A percentile compares a stretch with the other conserved stretches of the same genome.
phyloP scores from a whole-genome alignment of 176 grass and related monocot species.

The Triticum dicoccoides region DNA sequence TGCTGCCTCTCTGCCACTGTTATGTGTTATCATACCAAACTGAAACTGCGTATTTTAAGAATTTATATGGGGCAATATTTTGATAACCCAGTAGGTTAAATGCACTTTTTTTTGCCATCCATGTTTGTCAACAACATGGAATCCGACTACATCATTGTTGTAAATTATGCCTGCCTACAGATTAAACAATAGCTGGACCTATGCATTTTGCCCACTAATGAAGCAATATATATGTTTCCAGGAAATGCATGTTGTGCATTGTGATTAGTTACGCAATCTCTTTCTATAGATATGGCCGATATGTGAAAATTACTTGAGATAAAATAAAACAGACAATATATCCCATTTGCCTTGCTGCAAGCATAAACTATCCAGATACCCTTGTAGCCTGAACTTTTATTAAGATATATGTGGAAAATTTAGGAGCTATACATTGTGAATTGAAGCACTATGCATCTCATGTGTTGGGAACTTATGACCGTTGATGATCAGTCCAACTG shows the following conservation, averaged over 20 bases:
- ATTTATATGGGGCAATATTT: background rate
- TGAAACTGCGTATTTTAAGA: conserved; percentile 8
- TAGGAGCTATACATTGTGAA: background rate
- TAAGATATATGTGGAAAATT: background rate
- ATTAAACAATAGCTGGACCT: background rate
- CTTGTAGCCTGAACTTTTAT: background rate
- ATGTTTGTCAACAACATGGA: background rate
- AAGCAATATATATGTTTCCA: background rate
- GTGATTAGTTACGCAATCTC: background rate
- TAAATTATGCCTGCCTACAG: background rate
- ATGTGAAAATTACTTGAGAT: background rate
- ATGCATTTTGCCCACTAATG: background rate
- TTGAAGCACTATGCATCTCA: background rate
- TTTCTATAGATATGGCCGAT: background rate
- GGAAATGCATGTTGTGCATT: background rate
- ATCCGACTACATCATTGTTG: background rate
- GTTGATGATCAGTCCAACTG: background rate
- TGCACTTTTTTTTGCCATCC: background rate
- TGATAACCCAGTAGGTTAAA: background rate
- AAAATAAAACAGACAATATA: background rate
- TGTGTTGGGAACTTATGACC: background rate
- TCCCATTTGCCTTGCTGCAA: background rate
- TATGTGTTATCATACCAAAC: background rate
- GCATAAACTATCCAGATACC: background rate
- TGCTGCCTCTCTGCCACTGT: background rate